Evolutionary conservation across 495 filamentous ascomycete genomes (phyloP).

Genomic region (Entonaema liquescens): DNA sequence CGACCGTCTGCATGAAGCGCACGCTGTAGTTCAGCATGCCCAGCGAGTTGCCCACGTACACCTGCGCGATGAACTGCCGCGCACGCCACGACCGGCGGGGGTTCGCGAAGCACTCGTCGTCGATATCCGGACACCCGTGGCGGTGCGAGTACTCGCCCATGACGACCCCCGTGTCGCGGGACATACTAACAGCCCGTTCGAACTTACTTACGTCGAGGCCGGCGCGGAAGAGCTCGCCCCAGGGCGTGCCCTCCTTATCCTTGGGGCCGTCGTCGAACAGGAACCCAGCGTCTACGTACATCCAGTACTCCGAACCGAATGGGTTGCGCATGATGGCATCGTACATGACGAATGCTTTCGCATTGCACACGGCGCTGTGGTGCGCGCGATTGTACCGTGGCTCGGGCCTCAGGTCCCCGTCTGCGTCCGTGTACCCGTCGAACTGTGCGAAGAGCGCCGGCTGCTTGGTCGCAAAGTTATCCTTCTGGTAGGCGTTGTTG

Average conservation of each 20-base stretch:
- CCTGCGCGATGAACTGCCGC: constrained; percentile 37
- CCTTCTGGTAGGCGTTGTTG: constrained; percentile 33
- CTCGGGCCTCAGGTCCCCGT: constrained; percentile 31
- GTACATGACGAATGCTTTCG: constrained; percentile 42
- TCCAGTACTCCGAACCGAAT: constrained; percentile 34
- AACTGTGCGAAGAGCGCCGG: constrained; percentile 42
- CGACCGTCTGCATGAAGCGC: constrained; percentile 43
- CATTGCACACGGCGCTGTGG: constrained; percentile 36
- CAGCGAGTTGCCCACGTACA: constrained; percentile 36
- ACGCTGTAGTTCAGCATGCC: constrained; percentile 40
- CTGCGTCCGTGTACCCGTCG: constrained; percentile 47
- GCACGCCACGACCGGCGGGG: constrained; percentile 23
- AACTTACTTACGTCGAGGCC: constrained; percentile 27
- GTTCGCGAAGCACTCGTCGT: constrained; percentile 36
- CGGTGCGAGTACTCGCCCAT: constrained; percentile 37
- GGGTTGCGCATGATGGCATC: constrained; percentile 39
- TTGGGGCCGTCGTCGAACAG: constrained; percentile 35
- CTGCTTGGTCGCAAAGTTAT: constrained; percentile 36
- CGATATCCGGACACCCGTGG: constrained; percentile 23
- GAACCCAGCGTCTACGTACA: constrained; percentile 37
- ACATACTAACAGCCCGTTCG: constrained; percentile 31
- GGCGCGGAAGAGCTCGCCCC: constrained; percentile 30
- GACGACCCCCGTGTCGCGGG: constrained; percentile 34
- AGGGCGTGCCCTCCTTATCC: constrained; percentile 20
- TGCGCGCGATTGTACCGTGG: constrained; percentile 35